Percentiles rank a stretch among this genome's conserved stretches.
phyloP scores from a whole-genome alignment of 306 rosid genomes.

The Inga laurina region DNA sequence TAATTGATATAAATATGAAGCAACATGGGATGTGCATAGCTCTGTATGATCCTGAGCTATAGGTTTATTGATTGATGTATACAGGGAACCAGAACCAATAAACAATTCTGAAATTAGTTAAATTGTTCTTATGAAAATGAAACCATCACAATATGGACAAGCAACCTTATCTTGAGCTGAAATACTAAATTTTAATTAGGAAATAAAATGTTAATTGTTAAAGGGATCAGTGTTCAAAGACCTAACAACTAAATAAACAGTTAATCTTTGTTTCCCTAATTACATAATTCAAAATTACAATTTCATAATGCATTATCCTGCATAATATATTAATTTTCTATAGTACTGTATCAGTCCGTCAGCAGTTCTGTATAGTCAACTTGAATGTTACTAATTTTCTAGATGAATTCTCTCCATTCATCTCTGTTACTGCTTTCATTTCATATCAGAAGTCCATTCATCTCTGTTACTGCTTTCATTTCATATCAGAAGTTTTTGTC shows the following conservation, averaged over 20 bases:
- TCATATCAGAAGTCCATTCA: slow-evolving; percentile 17
- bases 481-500: slow-evolving; percentile 19
- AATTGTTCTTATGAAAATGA: neutral
- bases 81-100: neutral
- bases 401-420: neutral
- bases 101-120: neutral
- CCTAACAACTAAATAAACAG: neutral
- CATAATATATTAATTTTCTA: neutral
- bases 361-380: slow-evolving; percentile 13
- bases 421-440: neutral
- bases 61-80: neutral
- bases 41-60: neutral
- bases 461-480: neutral
- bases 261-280: neutral
- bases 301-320: neutral
- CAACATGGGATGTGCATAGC: neutral
- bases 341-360: neutral
- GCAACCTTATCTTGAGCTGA: neutral
- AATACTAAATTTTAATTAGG: neutral
- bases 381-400: slow-evolving; percentile 11
- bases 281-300: neutral
- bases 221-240: neutral
- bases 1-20: neutral
- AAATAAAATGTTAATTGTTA: neutral
- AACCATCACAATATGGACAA: neutral